Percentiles rank a stretch among this genome's conserved stretches.
These are phyloP conservation scores for Cucurbita moschata DNA, from an alignment of 306 rosid species.

Conservation along the genomic window DNA sequence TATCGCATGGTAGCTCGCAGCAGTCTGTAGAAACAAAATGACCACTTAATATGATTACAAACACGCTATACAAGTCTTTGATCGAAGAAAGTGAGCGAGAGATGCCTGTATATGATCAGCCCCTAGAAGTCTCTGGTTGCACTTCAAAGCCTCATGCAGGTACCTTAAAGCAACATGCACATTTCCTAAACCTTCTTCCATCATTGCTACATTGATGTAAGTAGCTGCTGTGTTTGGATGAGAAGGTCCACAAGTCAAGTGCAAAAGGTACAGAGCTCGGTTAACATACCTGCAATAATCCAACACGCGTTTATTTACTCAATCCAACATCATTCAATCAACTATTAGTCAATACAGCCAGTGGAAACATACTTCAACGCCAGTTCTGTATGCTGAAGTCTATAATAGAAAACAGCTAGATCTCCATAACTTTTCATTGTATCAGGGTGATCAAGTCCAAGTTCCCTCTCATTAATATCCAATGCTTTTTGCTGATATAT, in stretches of 20 bases:
- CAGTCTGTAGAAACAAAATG: conserved; percentile 45
- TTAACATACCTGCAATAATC: conserved; percentile 58
- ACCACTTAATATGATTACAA: not conserved
- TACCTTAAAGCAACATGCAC: conserved; percentile 93
- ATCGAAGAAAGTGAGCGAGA: conserved; percentile 7
- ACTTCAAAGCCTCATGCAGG: conserved; percentile 95
- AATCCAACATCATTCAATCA: not conserved
- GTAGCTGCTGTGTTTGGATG: conserved; percentile 99
- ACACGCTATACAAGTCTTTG: not conserved
- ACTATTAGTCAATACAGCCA: not conserved
- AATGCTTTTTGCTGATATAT: conserved; percentile 95
- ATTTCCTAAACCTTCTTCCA: conserved; percentile 99
- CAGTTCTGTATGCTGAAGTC: conserved; percentile 95
- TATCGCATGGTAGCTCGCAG: conserved; percentile 98
- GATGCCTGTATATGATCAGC: conserved; percentile 92
- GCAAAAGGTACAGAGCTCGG: conserved; percentile 90
- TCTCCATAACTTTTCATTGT: conserved; percentile 99
- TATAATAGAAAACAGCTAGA: conserved; percentile 93
- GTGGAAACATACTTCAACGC: conserved; percentile 65
- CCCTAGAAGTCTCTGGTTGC: conserved; percentile 91
- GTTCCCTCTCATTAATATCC: conserved; percentile 96
- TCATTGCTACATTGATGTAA: conserved; percentile 95
- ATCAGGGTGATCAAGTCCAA: conserved; percentile 99
- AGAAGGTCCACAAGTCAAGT: conserved; percentile 93
- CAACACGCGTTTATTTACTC: not conserved